These are phyloP conservation scores for Trametes sanguinea DNA, from an alignment of 768 basidiomycete genomes.

Conservation along the genomic window DNA sequence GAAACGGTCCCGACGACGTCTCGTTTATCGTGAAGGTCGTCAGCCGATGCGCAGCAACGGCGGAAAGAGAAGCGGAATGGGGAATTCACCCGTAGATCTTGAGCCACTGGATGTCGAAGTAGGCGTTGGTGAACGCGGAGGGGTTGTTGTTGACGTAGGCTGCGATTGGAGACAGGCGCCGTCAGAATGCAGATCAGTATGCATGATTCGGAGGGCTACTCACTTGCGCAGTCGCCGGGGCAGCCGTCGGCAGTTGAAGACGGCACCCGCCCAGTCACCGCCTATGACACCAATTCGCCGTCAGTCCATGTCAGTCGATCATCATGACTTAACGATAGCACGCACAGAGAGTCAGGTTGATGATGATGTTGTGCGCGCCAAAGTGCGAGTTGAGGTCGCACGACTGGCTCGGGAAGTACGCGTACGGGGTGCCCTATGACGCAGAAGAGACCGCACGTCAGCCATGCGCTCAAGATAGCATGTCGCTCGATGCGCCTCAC, in stretches of 20 bases:
- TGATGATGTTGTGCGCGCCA: conserved; percentile 58
- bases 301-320: not conserved
- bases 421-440: conserved; percentile 55
- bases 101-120: conserved; percentile 58
- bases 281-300: conserved; percentile 16
- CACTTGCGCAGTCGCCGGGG: conserved; percentile 52
- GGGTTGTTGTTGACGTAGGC: conserved; percentile 71
- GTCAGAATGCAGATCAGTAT: not conserved
- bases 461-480: not conserved
- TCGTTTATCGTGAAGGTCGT: not conserved
- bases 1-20: not conserved
- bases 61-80: not conserved
- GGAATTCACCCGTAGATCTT: conserved; percentile 30
- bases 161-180: conserved; percentile 25
- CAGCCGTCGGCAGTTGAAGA: conserved; percentile 51
- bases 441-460: not conserved
- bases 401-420: conserved; percentile 57
- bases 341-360: conserved; percentile 66
- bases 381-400: conserved; percentile 60
- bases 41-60: not conserved
- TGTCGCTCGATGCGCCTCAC: conserved; percentile 32
- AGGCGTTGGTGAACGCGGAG: conserved; percentile 63
- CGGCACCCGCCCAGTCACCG: conserved; percentile 58
- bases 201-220: conserved; percentile 26
- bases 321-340: not conserved